Percentiles rank a stretch among this genome's conserved stretches.
Evolutionary conservation across 2,329 filamentous ascomycete genomes (phyloP).

Genomic region (Onygenales sp.): DNA sequence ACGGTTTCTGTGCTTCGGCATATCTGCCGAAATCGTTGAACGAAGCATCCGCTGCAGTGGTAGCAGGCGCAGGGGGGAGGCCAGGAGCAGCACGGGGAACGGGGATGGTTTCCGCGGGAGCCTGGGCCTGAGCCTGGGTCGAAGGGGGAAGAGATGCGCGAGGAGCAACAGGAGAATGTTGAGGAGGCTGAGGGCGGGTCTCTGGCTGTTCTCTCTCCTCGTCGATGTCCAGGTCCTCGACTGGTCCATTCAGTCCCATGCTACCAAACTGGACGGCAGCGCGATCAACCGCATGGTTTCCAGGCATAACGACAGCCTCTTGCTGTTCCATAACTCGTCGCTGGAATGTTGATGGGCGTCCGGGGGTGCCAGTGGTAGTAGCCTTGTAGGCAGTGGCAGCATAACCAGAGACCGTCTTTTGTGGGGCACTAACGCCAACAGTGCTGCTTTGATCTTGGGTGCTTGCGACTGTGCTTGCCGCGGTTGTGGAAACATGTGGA

Average conservation of each 20-base stretch:
- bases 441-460: conserved; percentile 64
- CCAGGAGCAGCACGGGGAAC: conserved; percentile 53
- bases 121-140: conserved; percentile 27
- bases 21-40: conserved; percentile 45
- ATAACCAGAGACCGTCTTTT: conserved; percentile 56
- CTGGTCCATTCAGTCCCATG: conserved; percentile 71
- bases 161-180: conserved; percentile 82
- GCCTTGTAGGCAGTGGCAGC: conserved; percentile 77
- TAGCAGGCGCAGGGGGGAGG: conserved; percentile 50
- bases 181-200: conserved; percentile 84
- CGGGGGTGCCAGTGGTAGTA: conserved; percentile 41
- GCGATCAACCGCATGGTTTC: conserved; percentile 87
- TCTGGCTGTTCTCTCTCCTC: conserved; percentile 92
- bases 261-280: conserved; percentile 93
- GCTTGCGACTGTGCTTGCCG: conserved; percentile 80
- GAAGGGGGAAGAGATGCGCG: conserved; percentile 75
- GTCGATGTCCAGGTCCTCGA: conserved; percentile 72
- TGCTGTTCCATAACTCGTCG: conserved; percentile 87
- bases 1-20: conserved; percentile 62
- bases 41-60: conserved; percentile 38
- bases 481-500: conserved; percentile 69
- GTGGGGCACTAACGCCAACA: conserved; percentile 44
- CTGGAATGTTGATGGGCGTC: conserved; percentile 70
- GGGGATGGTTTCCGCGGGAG: conserved; percentile 28
- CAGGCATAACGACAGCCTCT: conserved; percentile 96